Evolutionary conservation across 495 filamentous ascomycete genomes (phyloP).

Genomic region (Penicillium goetzii): DNA sequence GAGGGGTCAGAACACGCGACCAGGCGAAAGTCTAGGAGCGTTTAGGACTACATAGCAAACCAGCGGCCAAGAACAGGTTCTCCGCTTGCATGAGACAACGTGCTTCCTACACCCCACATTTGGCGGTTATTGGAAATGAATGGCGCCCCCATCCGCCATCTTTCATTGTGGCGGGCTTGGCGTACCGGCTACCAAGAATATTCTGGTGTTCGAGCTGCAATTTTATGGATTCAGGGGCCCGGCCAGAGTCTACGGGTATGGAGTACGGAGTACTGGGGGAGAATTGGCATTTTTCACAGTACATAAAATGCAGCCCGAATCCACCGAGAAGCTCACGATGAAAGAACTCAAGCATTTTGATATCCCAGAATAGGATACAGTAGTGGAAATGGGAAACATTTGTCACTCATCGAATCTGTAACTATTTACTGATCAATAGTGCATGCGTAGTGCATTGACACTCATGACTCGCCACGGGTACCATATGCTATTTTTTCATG

Average conservation of each 20-base stretch:
- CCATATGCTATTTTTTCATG: not conserved
- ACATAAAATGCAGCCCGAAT: too few relatives aligned
- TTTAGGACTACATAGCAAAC: not conserved
- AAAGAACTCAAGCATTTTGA: too few relatives aligned
- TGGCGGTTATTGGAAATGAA: not conserved
- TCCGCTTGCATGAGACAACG: not conserved
- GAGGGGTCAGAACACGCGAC: not conserved
- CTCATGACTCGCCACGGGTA: not conserved
- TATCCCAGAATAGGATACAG: too few relatives aligned
- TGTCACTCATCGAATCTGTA: too few relatives aligned
- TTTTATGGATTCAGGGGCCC: not conserved
- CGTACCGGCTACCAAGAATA: not conserved
- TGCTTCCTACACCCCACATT: not conserved
- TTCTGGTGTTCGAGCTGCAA: not conserved
- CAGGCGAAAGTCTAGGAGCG: not conserved
- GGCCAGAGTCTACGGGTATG: not conserved
- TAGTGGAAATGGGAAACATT: too few relatives aligned
- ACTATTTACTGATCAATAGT: not conserved
- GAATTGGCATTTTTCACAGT: not conserved
- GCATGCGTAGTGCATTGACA: not conserved
- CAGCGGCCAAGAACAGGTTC: not conserved
- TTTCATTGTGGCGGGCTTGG: conserved; percentile 1
- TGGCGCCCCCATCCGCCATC: not conserved
- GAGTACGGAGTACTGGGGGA: too few relatives aligned
- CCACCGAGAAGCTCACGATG: too few relatives aligned